A percentile compares a stretch with the other conserved stretches of the same genome.
Conservation (phyloP, 2,329 filamentous ascomycete genomes). For the Clathrospora elynae region DNA sequence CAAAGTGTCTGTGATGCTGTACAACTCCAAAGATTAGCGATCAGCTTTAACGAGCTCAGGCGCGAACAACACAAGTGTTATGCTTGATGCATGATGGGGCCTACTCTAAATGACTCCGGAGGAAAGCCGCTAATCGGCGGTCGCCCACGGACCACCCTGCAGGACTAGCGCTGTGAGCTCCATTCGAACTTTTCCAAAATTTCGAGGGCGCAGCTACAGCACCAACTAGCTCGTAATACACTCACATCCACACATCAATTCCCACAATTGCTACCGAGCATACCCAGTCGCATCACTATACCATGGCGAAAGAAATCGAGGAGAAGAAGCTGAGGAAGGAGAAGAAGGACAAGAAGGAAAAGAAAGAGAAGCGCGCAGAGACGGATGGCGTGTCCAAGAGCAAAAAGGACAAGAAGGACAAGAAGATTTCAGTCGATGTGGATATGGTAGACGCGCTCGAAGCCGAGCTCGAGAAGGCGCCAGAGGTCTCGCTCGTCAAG, state of each 20-base stretch:
- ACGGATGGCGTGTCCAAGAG: conserved; percentile 48
- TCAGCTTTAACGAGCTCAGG: no score
- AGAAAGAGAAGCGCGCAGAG: conserved; percentile 70
- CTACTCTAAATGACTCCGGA: no score
- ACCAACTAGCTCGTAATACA: conserved; percentile 11
- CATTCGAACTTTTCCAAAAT: conserved; percentile 20
- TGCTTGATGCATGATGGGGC: no score
- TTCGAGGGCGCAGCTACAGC: conserved; percentile 9
- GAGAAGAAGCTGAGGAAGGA: conserved; percentile 51
- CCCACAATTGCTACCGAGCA: conserved; percentile 1
- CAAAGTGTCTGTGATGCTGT: neutral
- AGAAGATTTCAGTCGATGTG: conserved; percentile 67
- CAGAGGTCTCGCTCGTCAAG: conserved; percentile 57
- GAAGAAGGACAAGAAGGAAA: conserved; percentile 63
- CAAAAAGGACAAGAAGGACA: conserved; percentile 66
- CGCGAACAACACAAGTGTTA: no score
- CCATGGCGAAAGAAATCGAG: conserved; percentile 46
- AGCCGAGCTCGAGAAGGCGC: conserved; percentile 64
- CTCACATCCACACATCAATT: conserved; percentile 3
- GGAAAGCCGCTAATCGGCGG: conserved; percentile 8
- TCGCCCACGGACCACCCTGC: conserved; percentile 8
- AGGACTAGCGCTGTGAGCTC: conserved; percentile 13
- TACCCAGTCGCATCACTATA: conserved; percentile 14
- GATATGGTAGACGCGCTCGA: conserved; percentile 63
- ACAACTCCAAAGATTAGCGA: no score